Conservation (phyloP, 805 yeast species). For the Candida ulmi region DNA sequence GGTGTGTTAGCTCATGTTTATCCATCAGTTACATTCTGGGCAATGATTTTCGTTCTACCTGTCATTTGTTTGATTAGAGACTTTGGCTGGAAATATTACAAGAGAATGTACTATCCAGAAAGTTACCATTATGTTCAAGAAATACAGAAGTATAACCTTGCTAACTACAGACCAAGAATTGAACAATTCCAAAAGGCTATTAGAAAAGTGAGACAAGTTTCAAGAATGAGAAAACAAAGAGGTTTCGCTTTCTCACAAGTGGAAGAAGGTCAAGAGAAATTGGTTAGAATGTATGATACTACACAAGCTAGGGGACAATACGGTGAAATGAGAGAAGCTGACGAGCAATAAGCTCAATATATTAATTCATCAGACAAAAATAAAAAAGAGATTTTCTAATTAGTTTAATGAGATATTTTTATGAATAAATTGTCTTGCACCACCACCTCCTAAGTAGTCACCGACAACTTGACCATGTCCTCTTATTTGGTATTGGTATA, state of each 20-base stretch:
- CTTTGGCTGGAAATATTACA: constrained; percentile 89
- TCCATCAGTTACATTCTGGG: constrained; percentile 80
- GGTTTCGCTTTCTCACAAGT: constrained; percentile 98
- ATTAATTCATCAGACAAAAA: too few species aligned
- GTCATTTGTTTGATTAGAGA: constrained; percentile 78
- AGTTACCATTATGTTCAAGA: constrained; percentile 94
- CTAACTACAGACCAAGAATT: constrained; percentile 92
- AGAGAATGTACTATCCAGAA: constrained; percentile 87
- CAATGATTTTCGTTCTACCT: constrained; percentile 70
- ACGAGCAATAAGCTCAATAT: constrained; percentile 14
- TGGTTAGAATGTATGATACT: constrained; percentile 92
- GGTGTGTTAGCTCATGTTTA: constrained; percentile 78
- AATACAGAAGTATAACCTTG: constrained; percentile 90
- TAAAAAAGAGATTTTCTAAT: too few species aligned
- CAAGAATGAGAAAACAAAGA: constrained; percentile 95
- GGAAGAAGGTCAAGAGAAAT: constrained; percentile 88
- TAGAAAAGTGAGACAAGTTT: constrained; percentile 95
- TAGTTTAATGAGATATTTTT: constrained; percentile 35
- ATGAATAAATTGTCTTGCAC: constrained; percentile 71
- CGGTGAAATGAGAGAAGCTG: constrained; percentile 50
- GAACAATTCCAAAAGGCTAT: constrained; percentile 97
- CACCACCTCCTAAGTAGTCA: constrained; percentile 93
- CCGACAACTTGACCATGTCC: constrained; percentile 93
- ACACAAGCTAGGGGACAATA: constrained; percentile 76
- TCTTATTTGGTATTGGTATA: constrained; percentile 88